Conservation (phyloP, 2,329 filamentous ascomycete species). For the Stagonosporopsis tanaceti region DNA sequence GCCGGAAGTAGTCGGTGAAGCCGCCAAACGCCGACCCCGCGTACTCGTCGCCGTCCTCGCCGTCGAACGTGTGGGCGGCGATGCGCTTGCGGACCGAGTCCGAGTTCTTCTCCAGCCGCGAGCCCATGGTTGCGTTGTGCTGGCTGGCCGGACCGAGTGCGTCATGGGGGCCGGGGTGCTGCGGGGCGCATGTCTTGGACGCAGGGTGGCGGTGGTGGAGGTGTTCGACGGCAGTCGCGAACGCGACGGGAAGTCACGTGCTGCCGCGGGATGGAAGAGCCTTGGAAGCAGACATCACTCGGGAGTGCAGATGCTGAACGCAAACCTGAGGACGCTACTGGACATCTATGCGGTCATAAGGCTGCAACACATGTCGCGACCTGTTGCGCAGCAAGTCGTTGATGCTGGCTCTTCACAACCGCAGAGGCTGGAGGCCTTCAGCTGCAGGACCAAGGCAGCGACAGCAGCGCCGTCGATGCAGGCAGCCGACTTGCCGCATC, state of each 20-base stretch:
- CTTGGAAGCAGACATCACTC: too few relatives aligned
- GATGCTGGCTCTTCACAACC: too few relatives aligned
- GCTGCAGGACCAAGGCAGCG: not conserved
- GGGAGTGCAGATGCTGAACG: too few relatives aligned
- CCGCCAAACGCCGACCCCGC: conserved; percentile 85
- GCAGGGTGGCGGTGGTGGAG: conserved; percentile 23
- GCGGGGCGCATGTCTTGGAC: conserved; percentile 19
- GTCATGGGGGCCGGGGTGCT: conserved; percentile 23
- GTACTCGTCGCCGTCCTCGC: conserved; percentile 92
- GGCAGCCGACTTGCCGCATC: too few relatives aligned
- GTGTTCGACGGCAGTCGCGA: conserved; percentile 5
- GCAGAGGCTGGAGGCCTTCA: too few relatives aligned
- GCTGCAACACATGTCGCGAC: too few relatives aligned
- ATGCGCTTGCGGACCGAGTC: conserved; percentile 69
- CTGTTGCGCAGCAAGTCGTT: too few relatives aligned
- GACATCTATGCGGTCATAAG: too few relatives aligned
- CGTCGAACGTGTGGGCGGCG: conserved; percentile 74
- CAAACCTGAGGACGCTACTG: too few relatives aligned
- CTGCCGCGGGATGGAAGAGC: not conserved
- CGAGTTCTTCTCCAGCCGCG: conserved; percentile 67
- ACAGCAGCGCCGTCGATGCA: not conserved
- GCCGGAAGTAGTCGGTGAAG: conserved; percentile 88
- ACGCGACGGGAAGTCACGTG: conserved; percentile 13
- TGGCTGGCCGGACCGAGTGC: conserved; percentile 25
- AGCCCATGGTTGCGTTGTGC: conserved; percentile 61